Evolutionary conservation across 768 basidiomycete species (phyloP).

Genomic region (Rhizopogon roseolus): DNA sequence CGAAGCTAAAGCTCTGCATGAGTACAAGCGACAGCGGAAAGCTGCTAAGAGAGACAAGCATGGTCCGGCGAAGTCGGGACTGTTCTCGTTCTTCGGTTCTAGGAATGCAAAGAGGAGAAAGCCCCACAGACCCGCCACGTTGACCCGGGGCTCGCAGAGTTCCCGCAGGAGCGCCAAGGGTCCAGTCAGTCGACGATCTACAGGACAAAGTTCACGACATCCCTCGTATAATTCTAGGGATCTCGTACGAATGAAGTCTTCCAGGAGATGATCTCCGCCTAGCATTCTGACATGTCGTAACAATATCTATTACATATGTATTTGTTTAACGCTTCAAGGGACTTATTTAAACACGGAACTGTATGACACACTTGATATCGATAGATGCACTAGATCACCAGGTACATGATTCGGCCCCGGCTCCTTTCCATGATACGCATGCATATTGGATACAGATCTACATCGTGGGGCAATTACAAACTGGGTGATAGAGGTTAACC

Average conservation of each 20-base stretch:
- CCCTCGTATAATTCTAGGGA: conserved; percentile 10
- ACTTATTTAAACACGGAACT: conserved; percentile 3
- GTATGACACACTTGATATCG: not conserved
- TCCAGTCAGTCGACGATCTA: conserved; percentile 9
- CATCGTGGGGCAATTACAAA: not conserved
- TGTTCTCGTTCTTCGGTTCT: conserved; percentile 24
- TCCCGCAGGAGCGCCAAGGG: conserved; percentile 5
- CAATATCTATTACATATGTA: conserved; percentile 1
- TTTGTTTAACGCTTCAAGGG: conserved; percentile 1
- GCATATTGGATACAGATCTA: not conserved
- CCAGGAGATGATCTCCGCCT: not conserved
- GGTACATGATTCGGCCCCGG: not conserved
- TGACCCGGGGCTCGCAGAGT: conserved; percentile 5
- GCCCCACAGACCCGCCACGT: conserved; percentile 7
- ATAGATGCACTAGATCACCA: not conserved
- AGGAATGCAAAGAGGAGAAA: conserved; percentile 9
- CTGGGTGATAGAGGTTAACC: not conserved
- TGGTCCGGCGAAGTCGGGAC: conserved; percentile 11
- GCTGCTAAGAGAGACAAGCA: conserved; percentile 14
- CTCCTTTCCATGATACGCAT: not conserved
- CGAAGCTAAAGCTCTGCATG: conserved; percentile 38
- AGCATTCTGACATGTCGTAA: not conserved
- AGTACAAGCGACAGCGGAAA: conserved; percentile 22
- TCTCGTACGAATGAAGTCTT: conserved; percentile 1
- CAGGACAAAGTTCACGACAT: conserved; percentile 14